Evolutionary conservation across 495 filamentous ascomycete species (phyloP).

Genomic region (Hapsidospora chrysogenum): DNA sequence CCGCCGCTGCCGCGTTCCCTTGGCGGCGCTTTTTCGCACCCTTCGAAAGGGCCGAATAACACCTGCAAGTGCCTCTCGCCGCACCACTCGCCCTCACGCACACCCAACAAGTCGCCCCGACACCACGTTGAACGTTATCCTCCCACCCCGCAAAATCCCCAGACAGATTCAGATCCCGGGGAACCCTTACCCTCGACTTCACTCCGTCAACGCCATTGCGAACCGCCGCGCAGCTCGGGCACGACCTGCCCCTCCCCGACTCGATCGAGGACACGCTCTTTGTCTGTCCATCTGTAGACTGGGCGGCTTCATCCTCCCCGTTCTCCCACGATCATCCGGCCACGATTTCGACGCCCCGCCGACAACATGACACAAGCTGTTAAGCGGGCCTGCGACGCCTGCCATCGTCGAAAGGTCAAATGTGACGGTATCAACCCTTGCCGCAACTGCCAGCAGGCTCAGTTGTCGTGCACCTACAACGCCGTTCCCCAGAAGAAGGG

Average conservation of each 20-base stretch:
- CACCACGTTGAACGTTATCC: too few relatives aligned
- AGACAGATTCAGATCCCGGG: background rate
- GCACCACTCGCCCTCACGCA: background rate
- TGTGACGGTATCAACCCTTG: conserved; percentile 59
- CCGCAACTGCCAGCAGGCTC: conserved; percentile 49
- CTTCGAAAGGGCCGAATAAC: conserved; percentile 4
- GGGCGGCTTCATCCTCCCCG: background rate
- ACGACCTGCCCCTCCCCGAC: background rate
- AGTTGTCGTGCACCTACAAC: conserved; percentile 63
- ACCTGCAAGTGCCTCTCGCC: background rate
- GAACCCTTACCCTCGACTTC: background rate
- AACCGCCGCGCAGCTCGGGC: background rate
- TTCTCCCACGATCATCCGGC: background rate
- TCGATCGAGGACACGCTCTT: background rate
- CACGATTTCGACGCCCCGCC: background rate
- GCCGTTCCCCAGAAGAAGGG: conserved; percentile 78
- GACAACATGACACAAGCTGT: conserved; percentile 33
- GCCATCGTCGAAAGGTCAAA: conserved; percentile 71
- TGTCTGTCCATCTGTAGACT: too few relatives aligned
- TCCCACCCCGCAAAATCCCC: background rate
- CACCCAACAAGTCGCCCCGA: too few relatives aligned
- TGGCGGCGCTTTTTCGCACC: conserved; percentile 1
- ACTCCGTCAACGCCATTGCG: background rate
- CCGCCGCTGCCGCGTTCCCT: conserved; percentile 1
- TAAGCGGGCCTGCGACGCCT: conserved; percentile 65